Evolutionary conservation across 2,329 filamentous ascomycete species (phyloP).

Genomic region (Amauroascus niger): DNA sequence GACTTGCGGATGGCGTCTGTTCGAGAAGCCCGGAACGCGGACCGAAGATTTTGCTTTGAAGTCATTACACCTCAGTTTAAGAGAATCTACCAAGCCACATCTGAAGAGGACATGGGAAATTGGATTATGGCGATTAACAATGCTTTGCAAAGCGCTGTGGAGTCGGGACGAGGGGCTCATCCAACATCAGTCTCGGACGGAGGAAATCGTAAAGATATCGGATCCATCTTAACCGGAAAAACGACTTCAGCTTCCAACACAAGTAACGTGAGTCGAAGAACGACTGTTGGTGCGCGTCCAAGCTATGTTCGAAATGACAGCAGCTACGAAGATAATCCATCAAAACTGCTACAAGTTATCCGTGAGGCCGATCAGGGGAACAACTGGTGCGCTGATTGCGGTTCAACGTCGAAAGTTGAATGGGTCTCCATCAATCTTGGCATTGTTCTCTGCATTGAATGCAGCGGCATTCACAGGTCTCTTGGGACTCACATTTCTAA

Average conservation of each 20-base stretch:
- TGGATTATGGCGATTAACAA: slow-evolving; percentile 98
- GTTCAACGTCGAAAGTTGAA: slow-evolving; percentile 83
- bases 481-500: slow-evolving; percentile 97
- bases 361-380: slow-evolving; percentile 89
- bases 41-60: slow-evolving; percentile 94
- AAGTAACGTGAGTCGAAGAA: slow-evolving; percentile 66
- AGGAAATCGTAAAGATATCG: slow-evolving; percentile 72
- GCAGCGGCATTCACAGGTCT: slow-evolving; percentile 92
- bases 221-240: slow-evolving; percentile 86
- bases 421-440: slow-evolving; percentile 98
- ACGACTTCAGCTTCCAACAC: slow-evolving; percentile 49
- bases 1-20: slow-evolving; percentile 96
- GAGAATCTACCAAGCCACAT: slow-evolving; percentile 92
- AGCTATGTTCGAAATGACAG: slow-evolving; percentile 60
- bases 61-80: slow-evolving; percentile 96
- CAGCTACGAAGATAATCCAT: slow-evolving; percentile 69
- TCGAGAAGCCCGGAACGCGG: slow-evolving; percentile 85
- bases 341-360: slow-evolving; percentile 75
- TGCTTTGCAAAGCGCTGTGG: slow-evolving; percentile 88
- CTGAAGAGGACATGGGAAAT: slow-evolving; percentile 93
- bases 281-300: slow-evolving; percentile 82
- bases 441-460: slow-evolving; percentile 94
- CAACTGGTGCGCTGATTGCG: slow-evolving; percentile 87
- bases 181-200: slow-evolving; percentile 41
- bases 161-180: slow-evolving; percentile 54